Evolutionary conservation across 2,329 filamentous ascomycete species (phyloP).

Genomic region (Alternaria brassicicola): DNA sequence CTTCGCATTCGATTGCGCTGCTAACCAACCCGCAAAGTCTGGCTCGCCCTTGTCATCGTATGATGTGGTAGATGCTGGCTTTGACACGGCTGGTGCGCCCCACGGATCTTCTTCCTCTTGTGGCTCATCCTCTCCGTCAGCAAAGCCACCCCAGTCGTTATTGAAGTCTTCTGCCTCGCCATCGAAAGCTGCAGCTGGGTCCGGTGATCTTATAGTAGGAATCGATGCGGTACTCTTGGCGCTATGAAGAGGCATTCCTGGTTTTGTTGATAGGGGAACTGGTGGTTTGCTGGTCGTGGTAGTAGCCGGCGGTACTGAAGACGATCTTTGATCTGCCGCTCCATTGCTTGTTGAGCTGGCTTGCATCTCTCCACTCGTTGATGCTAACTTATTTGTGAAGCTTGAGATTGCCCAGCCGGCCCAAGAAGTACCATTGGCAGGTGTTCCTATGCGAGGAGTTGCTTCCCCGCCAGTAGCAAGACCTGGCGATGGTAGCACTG

Average conservation of each 20-base stretch:
- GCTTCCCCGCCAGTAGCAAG: conserved; percentile 54
- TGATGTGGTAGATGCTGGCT: conserved; percentile 53
- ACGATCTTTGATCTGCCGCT: conserved; percentile 54
- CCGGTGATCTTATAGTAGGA: conserved; percentile 37
- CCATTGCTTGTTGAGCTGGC: conserved; percentile 47
- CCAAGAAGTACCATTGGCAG: conserved; percentile 75
- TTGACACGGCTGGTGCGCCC: conserved; percentile 53
- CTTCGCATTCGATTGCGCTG: conserved; percentile 82
- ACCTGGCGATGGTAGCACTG: conserved; percentile 69
- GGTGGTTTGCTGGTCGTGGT: conserved; percentile 56
- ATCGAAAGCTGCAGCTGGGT: conserved; percentile 59
- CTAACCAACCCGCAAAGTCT: conserved; percentile 94
- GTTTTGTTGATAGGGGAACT: conserved; percentile 52
- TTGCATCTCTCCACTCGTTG: conserved; percentile 86
- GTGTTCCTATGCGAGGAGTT: conserved; percentile 78
- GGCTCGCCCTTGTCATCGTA: conserved; percentile 88
- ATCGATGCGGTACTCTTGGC: conserved; percentile 36
- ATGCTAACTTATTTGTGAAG: conserved; percentile 91
- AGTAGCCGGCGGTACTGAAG: conserved; percentile 56
- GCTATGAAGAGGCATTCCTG: conserved; percentile 39
- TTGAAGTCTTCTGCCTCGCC: conserved; percentile 63
- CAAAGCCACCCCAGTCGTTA: conserved; percentile 78
- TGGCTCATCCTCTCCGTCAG: conserved; percentile 57
- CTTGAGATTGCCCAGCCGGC: conserved; percentile 98
- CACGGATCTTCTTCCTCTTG: conserved; percentile 61